Evolutionary conservation across 2,329 filamentous ascomycete genomes (phyloP), one percentile per base, ranked within the genome.

Genomic region (Diaporthe vexans): DNA sequence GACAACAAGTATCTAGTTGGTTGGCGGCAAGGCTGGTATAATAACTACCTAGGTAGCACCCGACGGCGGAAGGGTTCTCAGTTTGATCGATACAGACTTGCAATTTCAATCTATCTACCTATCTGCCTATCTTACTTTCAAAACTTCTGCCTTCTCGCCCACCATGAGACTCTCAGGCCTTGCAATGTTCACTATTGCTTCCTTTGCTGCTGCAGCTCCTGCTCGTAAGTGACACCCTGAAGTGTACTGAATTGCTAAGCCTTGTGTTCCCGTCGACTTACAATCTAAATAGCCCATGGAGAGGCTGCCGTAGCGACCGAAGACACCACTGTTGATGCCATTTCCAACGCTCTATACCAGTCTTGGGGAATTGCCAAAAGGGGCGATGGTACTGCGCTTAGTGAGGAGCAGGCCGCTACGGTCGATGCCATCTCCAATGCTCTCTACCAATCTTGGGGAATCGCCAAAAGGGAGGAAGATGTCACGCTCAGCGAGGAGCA

Each of bases 121-220:
- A 54, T 1, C 8, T 21, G 26, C 51, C 10, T 21, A 54, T 1
- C 8, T 26, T 8, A 54, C 13, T 54, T 10, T 26, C 21, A 54
- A 54, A 26, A 54, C n/a, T 4, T 26, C 21, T 21, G 21, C 24
- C 51, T 9, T 15, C 21, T 26, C 21, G n/a, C 21, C 10, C 51
- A 54, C 21, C 51, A 54, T 54, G 51, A 54, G 51, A 54, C 26
- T 54, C 51, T 54, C 51, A 54, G 51, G 51, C n/a, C 51, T 54
- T 24, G 51, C 51, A 21, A 17, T 54, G 6, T 10, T 54, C 8
- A 24, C 51, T 24, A 13, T 54, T 54, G 51, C 51, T 54, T 21
- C 51, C n/a, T 24, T 54, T 54, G 51, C n/a, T 21, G 51, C 51
- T 54, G 51, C 51, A 26, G 51, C 21, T 26, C 51, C 51, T 24